Evolutionary conservation across 2,329 filamentous ascomycete species (phyloP), one percentile per base, ranked within the genome.

Genomic region (Sporothrix inflata): DNA sequence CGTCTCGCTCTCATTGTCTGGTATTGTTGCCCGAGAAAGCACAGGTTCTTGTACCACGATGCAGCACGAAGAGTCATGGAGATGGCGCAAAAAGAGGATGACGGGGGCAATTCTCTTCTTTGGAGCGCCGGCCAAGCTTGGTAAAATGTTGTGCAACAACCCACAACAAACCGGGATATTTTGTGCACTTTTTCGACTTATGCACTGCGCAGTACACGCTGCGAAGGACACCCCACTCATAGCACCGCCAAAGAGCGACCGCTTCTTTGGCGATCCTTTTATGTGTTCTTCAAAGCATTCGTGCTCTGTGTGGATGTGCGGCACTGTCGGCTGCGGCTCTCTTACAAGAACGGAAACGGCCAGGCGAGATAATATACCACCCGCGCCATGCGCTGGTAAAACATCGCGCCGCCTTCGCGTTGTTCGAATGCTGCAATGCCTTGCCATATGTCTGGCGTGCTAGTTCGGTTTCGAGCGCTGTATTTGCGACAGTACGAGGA

Each of bases 361-460:
- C 7, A 49, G 16, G 21, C 19, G 40, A 24, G 38, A 42, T 47
- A n/a, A 51, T 21, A 14, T 30, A 42, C 16, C 30, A 72, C 63
- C 70, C 70, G 70, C 70, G 70, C 70, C 63, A 72, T n/a, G 70
- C 70, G 70, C 55, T 34, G 53, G 12, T 27, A 24, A 38, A 63
- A 57, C 27, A 40, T 40, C 11, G 57, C 34, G 57, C 34, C 34
- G 55, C 19, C n/a, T 24, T 21, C 49, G 49, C 49, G n/a, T 53
- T 3, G 45, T 5, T 14, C 6, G 45, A 47, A 34, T 47, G 45
- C 14, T 47, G 45, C n/a, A 51, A 51, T 21, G 19, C 47, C 47
- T 49, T 21, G 47, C 19, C 47, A n/a, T 21, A 55, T 60, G 53
- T 14, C 9, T 57, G 53, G 53, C 27, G 3, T 57, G 53, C 24